Percentiles rank a stretch among this genome's conserved stretches.
Conservation (phyloP, 139 green algal species). For the Chlorella sp. region DNA sequence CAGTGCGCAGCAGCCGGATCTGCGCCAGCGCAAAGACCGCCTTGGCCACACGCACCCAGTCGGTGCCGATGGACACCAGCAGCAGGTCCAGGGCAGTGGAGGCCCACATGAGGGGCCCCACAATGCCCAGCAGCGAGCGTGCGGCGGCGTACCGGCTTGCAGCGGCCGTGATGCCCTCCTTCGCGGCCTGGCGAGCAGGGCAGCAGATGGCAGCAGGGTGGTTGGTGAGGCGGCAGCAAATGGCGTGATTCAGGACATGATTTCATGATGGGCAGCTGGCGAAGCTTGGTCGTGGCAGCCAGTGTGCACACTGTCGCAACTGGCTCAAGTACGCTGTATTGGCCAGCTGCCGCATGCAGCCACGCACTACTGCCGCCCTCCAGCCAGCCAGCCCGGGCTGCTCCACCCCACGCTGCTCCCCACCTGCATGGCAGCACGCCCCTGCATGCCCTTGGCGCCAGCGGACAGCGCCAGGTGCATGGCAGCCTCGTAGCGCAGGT, state of each 20-base stretch:
- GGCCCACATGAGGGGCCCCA: constrained; percentile 85
- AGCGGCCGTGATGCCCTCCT: constrained; percentile 58
- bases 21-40: constrained; percentile 83
- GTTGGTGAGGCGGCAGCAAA: not conserved
- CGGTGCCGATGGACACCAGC: constrained; percentile 77
- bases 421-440: constrained; percentile 1
- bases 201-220: not conserved
- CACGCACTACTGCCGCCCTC: too few relatives aligned
- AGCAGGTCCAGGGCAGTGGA: constrained; percentile 82
- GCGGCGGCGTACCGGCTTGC: constrained; percentile 71
- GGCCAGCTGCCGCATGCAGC: too few relatives aligned
- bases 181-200: constrained; percentile 53
- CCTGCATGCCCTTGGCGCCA: constrained; percentile 3
- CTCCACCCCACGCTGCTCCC: too few relatives aligned
- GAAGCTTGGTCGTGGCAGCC: too few relatives aligned
- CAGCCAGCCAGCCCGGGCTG: too few relatives aligned
- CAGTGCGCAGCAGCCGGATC: constrained; percentile 65
- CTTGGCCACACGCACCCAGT: constrained; percentile 78
- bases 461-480: constrained; percentile 35
- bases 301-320: too few relatives aligned
- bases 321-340: too few relatives aligned
- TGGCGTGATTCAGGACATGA: too few relatives aligned
- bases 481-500: constrained; percentile 66
- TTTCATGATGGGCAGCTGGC: too few relatives aligned
- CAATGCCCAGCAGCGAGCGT: constrained; percentile 66